These are phyloP conservation scores for Tolypocladium guangdongense DNA, from an alignment of 2,329 filamentous ascomycete genomes.

Conservation along the genomic window DNA sequence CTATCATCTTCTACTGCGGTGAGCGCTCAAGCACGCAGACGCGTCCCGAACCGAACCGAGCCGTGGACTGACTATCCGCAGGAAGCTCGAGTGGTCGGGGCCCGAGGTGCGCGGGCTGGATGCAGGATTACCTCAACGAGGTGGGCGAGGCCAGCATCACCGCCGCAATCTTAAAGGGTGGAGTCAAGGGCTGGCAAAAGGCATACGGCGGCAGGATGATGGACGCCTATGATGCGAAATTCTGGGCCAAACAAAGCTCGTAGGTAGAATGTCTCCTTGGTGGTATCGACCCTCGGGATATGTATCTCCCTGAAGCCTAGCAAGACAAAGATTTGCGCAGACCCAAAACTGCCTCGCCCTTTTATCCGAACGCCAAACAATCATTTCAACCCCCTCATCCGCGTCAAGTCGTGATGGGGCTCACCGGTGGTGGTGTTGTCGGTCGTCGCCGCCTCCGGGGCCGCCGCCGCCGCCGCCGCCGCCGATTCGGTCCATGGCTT, in stretches of 20 bases:
- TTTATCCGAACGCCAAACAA: constrained; percentile 24
- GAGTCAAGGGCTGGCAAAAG: constrained; percentile 45
- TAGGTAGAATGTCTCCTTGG: constrained; percentile 6
- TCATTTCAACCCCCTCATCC: constrained; percentile 9
- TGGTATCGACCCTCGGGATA: neutral
- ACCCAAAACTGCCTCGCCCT: constrained; percentile 3
- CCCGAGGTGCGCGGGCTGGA: constrained; percentile 41
- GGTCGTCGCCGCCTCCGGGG: constrained; percentile 39
- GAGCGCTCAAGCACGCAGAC: constrained; percentile 2
- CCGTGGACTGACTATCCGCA: constrained; percentile 9
- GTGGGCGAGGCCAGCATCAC: constrained; percentile 30
- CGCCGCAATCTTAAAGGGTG: constrained; percentile 37
- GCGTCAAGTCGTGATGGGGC: constrained; percentile 3
- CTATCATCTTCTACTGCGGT: constrained; percentile 47
- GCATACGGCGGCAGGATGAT: constrained; percentile 34
- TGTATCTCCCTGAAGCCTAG: neutral
- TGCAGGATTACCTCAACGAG: constrained; percentile 43
- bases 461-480: neutral
- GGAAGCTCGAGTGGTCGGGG: constrained; percentile 41
- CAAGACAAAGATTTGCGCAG: neutral
- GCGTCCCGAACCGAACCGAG: neutral
- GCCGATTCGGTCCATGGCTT: constrained; percentile 62
- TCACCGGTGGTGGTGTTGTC: constrained; percentile 23
- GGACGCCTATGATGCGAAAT: constrained; percentile 37
- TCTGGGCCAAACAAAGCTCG: constrained; percentile 18